These are phyloP conservation scores for Hericium erinaceus DNA, from an alignment of 768 basidiomycete species.

Conservation along the genomic window DNA sequence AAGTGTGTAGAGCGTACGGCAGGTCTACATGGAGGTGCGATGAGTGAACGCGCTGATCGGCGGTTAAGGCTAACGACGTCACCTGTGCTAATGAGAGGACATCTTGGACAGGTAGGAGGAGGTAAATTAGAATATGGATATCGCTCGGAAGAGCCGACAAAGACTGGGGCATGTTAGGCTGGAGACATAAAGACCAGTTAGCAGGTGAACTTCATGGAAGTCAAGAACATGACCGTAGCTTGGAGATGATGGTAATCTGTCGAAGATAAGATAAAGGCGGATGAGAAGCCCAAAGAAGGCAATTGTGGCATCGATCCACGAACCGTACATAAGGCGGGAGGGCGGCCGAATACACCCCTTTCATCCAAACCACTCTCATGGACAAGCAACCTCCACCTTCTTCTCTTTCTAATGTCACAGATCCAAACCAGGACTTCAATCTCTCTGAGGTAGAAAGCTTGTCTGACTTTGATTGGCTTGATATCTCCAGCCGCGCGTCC, in stretches of 20 bases:
- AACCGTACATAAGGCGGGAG: constrained; percentile 6
- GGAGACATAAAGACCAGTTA: background rate
- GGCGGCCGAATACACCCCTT: constrained; percentile 6
- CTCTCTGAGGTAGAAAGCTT: constrained; percentile 56
- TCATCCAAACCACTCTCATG: constrained; percentile 13
- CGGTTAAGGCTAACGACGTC: background rate
- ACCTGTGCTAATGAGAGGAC: constrained; percentile 43
- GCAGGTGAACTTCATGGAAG: background rate
- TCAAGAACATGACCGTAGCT: too few relatives aligned
- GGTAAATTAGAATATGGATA: constrained; percentile 30
- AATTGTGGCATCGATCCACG: constrained; percentile 12
- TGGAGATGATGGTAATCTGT: background rate
- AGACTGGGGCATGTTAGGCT: constrained; percentile 5
- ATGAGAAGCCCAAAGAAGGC: constrained; percentile 8
- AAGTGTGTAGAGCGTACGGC: constrained; percentile 50
- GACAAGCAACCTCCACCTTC: constrained; percentile 14
- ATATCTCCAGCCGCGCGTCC: constrained; percentile 61
- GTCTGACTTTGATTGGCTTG: constrained; percentile 83
- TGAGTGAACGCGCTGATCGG: constrained; percentile 8
- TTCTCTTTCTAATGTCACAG: constrained; percentile 20
- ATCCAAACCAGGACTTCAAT: constrained; percentile 22
- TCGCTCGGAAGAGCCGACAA: constrained; percentile 34
- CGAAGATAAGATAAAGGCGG: constrained; percentile 2
- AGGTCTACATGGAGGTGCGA: constrained; percentile 36
- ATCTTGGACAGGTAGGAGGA: constrained; percentile 28